A percentile compares a stretch with the other conserved stretches of the same genome.
Conservation (phyloP, 2,329 filamentous ascomycete genomes). For the Apiospora marii region DNA sequence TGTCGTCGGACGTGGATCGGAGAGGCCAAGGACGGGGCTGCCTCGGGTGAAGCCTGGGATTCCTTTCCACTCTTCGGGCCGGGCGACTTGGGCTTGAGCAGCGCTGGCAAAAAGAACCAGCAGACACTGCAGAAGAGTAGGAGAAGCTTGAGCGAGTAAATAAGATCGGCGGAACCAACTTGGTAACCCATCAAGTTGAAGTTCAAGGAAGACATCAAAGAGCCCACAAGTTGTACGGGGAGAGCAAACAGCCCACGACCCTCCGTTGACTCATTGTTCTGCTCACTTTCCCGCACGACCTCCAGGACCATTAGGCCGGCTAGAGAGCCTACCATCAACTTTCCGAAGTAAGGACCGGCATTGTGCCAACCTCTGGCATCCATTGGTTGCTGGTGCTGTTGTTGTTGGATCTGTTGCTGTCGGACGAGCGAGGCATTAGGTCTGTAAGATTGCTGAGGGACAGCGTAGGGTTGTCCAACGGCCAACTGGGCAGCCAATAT, state of each 20-base stretch:
- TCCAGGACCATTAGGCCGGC: slow-evolving; percentile 93
- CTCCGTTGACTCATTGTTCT: slow-evolving; percentile 67
- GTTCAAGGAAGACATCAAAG: slow-evolving; percentile 56
- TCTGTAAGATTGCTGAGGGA: slow-evolving; percentile 49
- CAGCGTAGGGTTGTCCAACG: slow-evolving; percentile 59
- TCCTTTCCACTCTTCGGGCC: slow-evolving; percentile 53
- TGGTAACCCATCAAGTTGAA: slow-evolving; percentile 64
- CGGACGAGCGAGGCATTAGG: slow-evolving; percentile 55
- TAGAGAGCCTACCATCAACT: slow-evolving; percentile 91
- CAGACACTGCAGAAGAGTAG: slow-evolving; percentile 61
- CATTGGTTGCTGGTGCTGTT: slow-evolving; percentile 57
- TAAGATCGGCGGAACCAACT: slow-evolving; percentile 50
- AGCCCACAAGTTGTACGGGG: slow-evolving; percentile 65
- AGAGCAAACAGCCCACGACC: slow-evolving; percentile 73
- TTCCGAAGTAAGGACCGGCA: slow-evolving; percentile 67
- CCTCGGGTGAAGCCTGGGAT: slow-evolving; percentile 48
- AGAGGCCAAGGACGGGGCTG: slow-evolving; percentile 77
- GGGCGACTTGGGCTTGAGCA: slow-evolving; percentile 63
- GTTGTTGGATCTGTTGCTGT: slow-evolving; percentile 65
- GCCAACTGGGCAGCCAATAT: slow-evolving; percentile 66
- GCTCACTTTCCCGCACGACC: slow-evolving; percentile 73
- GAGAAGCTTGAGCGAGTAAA: slow-evolving; percentile 61
- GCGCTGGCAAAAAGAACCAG: slow-evolving; percentile 62
- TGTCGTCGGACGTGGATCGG: slow-evolving; percentile 86
- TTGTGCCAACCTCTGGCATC: slow-evolving; percentile 63